Conservation (phyloP, 345 rosid genomes). For the Streptanthus diversifolius region DNA sequence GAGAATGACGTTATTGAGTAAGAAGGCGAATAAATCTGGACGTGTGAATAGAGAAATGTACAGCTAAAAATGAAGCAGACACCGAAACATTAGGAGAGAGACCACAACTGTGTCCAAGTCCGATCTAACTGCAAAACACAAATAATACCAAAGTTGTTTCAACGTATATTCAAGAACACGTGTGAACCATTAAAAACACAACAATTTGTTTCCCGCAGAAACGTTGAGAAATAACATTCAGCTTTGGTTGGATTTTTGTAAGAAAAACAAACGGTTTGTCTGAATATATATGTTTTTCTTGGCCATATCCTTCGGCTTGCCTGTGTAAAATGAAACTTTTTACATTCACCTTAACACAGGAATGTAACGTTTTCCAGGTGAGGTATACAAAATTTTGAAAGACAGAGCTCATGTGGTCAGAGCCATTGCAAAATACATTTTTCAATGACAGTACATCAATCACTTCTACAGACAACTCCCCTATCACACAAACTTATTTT, state of each 20-base stretch:
- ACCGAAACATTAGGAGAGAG: slow-evolving; percentile 44
- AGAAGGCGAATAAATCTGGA: slow-evolving; percentile 42
- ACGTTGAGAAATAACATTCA: neutral
- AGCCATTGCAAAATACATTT: neutral
- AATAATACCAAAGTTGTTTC: slow-evolving; percentile 28
- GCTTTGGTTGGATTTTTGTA: neutral
- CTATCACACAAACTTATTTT: slow-evolving; percentile 12
- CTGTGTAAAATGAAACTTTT: neutral
- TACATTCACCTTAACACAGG: slow-evolving; percentile 12
- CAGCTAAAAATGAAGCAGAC: slow-evolving; percentile 29
- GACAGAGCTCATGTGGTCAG: slow-evolving; percentile 12
- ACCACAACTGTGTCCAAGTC: slow-evolving; percentile 27
- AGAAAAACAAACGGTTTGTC: neutral
- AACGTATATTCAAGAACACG: slow-evolving; percentile 14
- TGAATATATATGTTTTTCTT: neutral
- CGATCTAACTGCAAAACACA: slow-evolving; percentile 30
- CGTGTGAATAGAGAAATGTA: slow-evolving; percentile 23
- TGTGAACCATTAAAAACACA: slow-evolving; percentile 8
- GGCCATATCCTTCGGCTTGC: slow-evolving; percentile 7
- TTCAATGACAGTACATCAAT: neutral
- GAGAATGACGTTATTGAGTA: slow-evolving; percentile 23
- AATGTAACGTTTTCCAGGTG: neutral
- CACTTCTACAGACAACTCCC: slow-evolving; percentile 4
- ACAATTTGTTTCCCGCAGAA: neutral
- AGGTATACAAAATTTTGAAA: slow-evolving; percentile 11